Evolutionary conservation across 225 moss, liverwort and hornwort species (phyloP).

Genomic region (Lunularia cruciata): DNA sequence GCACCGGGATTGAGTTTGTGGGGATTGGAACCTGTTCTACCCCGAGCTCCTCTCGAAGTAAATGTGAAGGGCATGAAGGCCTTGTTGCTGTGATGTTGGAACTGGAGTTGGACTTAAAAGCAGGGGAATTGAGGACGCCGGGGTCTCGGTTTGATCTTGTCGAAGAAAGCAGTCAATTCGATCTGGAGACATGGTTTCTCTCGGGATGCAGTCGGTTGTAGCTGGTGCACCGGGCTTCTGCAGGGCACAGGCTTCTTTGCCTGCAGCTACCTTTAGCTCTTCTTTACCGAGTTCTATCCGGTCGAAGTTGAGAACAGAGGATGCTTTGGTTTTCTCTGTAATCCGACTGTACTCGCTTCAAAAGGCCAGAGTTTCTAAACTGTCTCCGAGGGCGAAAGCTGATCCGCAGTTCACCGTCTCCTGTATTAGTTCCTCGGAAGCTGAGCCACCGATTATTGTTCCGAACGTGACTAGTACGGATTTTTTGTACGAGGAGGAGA

Average conservation of each 20-base stretch:
- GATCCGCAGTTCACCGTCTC: slow-evolving; percentile 17
- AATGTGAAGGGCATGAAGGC: no score
- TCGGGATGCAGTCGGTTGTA: background rate
- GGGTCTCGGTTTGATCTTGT: no score
- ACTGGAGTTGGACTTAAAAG: no score
- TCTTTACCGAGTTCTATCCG: background rate
- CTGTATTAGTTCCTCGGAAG: background rate
- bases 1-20: no score
- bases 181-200: background rate
- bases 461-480: slow-evolving; percentile 22
- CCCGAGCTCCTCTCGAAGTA: no score
- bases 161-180: no score
- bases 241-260: background rate
- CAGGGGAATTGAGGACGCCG: no score
- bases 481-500: slow-evolving; percentile 5
- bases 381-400: background rate
- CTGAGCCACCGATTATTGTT: slow-evolving; percentile 27
- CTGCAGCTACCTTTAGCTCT: no score
- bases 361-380: background rate
- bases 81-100: no score
- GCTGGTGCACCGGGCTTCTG: background rate
- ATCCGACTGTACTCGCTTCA: background rate
- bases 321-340: background rate
- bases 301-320: slow-evolving; percentile 1
- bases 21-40: no score